Evolutionary conservation across 352 stramenopile genomes (phyloP), one percentile per base, ranked within the genome.

Genomic region (Pilasporangium apinafurcum): DNA sequence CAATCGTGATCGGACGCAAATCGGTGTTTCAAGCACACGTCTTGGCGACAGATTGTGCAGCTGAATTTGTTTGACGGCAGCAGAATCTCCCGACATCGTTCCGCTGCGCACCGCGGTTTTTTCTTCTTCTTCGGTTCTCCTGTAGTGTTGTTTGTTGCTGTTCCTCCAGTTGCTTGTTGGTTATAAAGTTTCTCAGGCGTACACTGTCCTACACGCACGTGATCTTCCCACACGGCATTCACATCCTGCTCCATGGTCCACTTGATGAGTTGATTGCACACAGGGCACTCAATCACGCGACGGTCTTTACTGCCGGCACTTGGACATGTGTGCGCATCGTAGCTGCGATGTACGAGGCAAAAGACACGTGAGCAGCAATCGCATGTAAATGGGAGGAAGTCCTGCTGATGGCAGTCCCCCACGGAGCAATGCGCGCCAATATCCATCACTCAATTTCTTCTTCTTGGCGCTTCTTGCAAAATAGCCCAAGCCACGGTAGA

Each of bases 311-410:
- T 78, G 26, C 77, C 76, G 2, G 72, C 71, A 10, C 66, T 66
- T 0, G 75, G 67, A 35, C 83, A 95, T 38, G 62, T 60, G 60
- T 95, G 83, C 8, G 65, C 60, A 44, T 81, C 63, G 48, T 92
- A 91, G 38, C 64, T 88, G 42, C 83, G 80, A 47, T 95, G 83
- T 12, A 79, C 62, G n/a, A 95, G 70, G 50, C 83, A 95, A 48
- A 92, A 95, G 36, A 92, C 56, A 39, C 65, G 64, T 21, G 38
- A 38, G 62, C 83, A 95, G 49, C 80, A 91, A 60, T 95, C 79
- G 59, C 83, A 95, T 25, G 56, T 75, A 59, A 95, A 95, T 3
- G 83, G 83, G 22, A 95, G 58, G 44, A 95, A 95, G 50, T 95
- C 83, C 51, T 83, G 63, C 50, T 92, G 79, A 37, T 77, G 59